These are phyloP conservation scores for Alternaria alternata DNA, from an alignment of 2,329 filamentous ascomycete species.

Conservation along the genomic window DNA sequence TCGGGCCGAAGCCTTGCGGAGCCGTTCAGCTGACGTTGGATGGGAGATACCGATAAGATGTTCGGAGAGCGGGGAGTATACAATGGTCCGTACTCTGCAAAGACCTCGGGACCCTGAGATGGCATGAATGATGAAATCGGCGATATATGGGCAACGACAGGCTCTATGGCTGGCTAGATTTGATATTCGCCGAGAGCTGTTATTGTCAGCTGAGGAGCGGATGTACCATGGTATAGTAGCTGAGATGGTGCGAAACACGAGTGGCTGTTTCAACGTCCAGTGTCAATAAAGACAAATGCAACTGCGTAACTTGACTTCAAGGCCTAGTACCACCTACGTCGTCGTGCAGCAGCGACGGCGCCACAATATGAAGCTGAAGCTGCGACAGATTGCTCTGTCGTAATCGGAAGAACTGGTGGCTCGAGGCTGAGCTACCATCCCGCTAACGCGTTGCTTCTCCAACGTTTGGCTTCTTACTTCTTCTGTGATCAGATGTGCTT, in stretches of 20 bases:
- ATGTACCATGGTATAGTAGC: neutral
- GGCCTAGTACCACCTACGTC: constrained; percentile 11
- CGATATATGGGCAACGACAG: neutral
- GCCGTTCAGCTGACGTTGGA: constrained; percentile 4
- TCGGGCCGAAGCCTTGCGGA: constrained; percentile 1
- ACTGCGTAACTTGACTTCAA: constrained; percentile 5
- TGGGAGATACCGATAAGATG: constrained; percentile 3
- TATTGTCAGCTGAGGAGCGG: neutral
- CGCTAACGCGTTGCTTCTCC: constrained; percentile 23
- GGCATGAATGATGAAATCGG: neutral
- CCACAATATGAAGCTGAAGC: constrained; percentile 22
- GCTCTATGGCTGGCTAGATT: neutral
- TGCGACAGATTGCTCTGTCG: constrained; percentile 19
- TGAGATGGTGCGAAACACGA: constrained; percentile 7
- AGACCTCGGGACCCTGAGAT: neutral
- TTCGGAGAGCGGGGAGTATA: constrained; percentile 2
- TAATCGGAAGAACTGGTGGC: constrained; percentile 23
- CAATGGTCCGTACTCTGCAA: neutral
- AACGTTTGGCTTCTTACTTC: neutral
- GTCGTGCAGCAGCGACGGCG: constrained; percentile 12
- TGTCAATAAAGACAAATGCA: constrained; percentile 12
- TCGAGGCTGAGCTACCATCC: constrained; percentile 22
- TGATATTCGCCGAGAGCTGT: neutral
- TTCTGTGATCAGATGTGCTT: constrained; percentile 7
- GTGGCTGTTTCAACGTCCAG: constrained; percentile 11